Evolutionary conservation across 495 filamentous ascomycete genomes (phyloP).

Genomic region (Pyrenopolyporus hunteri): DNA sequence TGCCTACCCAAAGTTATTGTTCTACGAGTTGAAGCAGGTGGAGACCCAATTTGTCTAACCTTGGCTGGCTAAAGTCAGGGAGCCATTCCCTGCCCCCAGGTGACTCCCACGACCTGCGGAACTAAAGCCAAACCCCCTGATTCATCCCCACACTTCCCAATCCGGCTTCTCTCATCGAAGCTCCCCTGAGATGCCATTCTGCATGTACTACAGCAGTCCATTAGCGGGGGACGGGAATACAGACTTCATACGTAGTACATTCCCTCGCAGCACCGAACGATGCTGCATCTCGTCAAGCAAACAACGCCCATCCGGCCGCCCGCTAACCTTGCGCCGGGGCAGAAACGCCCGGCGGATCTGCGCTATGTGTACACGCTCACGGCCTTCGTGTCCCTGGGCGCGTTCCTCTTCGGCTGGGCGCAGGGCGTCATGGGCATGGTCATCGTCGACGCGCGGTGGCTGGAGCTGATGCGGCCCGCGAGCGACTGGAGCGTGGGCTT

Average conservation of each 20-base stretch:
- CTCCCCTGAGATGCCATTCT: conserved; percentile 1
- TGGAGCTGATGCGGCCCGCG: conserved; percentile 39
- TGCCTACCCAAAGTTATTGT: too few relatives aligned
- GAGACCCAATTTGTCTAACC: too few relatives aligned
- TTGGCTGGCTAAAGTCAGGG: too few relatives aligned
- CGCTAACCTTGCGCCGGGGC: background rate
- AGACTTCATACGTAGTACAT: background rate
- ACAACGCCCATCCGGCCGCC: conserved; percentile 32
- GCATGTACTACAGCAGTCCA: background rate
- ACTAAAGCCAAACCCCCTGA: conserved; percentile 8
- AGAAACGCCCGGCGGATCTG: conserved; percentile 17
- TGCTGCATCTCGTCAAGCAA: conserved; percentile 31
- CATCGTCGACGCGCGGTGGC: conserved; percentile 56
- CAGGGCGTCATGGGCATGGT: conserved; percentile 63
- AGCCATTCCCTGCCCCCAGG: too few relatives aligned
- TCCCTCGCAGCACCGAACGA: background rate
- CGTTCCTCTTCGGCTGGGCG: conserved; percentile 63
- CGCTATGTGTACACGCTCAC: conserved; percentile 38
- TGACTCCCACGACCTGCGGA: conserved; percentile 15
- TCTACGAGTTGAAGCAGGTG: too few relatives aligned
- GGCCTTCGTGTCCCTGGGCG: conserved; percentile 35
- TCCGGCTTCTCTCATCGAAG: background rate
- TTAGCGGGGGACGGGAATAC: background rate
- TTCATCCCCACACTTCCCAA: conserved; percentile 8
- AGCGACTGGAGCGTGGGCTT: conserved; percentile 39